Evolutionary conservation across 73 alveolate species (phyloP).

Genomic region (Stentor roeselii): DNA sequence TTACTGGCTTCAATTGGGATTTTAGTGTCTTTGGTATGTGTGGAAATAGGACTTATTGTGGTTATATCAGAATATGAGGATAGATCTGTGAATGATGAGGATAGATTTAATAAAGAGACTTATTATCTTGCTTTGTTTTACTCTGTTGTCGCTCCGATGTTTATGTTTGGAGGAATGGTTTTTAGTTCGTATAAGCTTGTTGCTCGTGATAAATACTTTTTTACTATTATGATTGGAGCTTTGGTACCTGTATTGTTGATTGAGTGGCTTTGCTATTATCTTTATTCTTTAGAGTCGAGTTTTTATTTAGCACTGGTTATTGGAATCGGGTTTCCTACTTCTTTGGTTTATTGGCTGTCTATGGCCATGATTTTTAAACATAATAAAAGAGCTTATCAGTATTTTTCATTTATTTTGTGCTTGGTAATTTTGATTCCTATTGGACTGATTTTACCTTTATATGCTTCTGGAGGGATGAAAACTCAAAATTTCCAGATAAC

Average conservation of each 20-base stretch:
- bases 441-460: not conserved
- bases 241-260: not conserved
- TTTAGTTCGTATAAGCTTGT: not conserved
- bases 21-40: not conserved
- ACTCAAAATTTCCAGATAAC: not conserved
- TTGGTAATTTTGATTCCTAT: not conserved
- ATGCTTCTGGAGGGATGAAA: not conserved
- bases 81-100: no score
- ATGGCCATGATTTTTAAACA: not conserved
- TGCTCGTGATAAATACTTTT: not conserved
- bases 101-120: not conserved
- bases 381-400: not conserved
- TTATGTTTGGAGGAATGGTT: not conserved
- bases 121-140: not conserved
- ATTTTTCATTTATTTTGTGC: not conserved
- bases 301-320: not conserved
- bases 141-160: not conserved
- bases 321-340: not conserved
- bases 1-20: not conserved
- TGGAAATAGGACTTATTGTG: not conserved
- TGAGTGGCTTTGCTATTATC: not conserved
- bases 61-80: not conserved
- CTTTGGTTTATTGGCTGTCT: not conserved
- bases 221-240: not conserved
- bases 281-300: not conserved